Base-by-base conservation (phyloP, 2,329 filamentous ascomycete genomes). In the Diaporthe nobilis region DNA sequence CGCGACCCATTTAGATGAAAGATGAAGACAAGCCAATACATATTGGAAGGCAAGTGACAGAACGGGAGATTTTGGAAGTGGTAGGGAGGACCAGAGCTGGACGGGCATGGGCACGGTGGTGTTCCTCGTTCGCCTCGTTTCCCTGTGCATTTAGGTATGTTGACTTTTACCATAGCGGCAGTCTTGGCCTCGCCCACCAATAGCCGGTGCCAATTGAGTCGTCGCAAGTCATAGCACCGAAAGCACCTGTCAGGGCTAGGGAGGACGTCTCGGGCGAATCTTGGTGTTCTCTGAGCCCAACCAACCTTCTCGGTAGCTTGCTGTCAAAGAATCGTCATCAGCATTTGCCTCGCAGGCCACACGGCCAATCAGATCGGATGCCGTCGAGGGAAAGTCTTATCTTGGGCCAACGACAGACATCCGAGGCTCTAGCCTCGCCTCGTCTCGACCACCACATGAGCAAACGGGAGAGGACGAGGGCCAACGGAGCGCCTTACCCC, bases 251-350 rank as follows among this genome's bases (percentile, higher is more conserved):
- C 37, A 55, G 65, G 49, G 34, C 47, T 39, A 7, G 60, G 44
- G 31, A 31, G 34, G 1, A 15, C 31, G 49, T 68, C 47, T 28
- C 65, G 65, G 65, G 47, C 65, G 47, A 68, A 68, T 39, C 65
- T 42, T 55, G 34, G 65, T 70, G 31, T 55, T 55, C 65, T 5
- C 47, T 20, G 31, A 15, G 22, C 28, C 47, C 47, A 25, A 51
- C 47, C 47, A 65, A 17, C 49, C 57, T 55, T 53, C 28, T 44
- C 3, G 49, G 39, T 70, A 74, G 71, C 57, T 70, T 71, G 53
- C 58, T 77, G 68, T 77, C 70, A 75, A 75, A 74, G 44, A 68
- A 75, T 77, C 74, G 61, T 75, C 73, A 76, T 60, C 61, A 61
- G 44, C 10, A 77, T 55, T 70, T 28, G 65, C 65, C 65, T 70